These are phyloP conservation scores for Geotrichum fermentans DNA, from an alignment of 1,139 yeast species.

Conservation along the genomic window DNA sequence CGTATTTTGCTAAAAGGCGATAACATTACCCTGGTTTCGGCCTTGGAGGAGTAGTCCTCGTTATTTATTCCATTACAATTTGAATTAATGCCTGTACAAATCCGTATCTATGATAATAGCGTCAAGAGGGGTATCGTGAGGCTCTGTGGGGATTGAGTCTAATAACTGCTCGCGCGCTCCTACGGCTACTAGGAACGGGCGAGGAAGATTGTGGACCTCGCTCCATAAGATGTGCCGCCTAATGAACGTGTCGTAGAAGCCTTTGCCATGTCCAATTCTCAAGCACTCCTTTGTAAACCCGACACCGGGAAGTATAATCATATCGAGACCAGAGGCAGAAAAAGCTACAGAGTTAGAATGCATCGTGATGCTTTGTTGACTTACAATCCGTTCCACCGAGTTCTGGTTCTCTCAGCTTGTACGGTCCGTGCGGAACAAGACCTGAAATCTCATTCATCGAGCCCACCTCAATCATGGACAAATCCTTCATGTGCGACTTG, in stretches of 20 bases:
- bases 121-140: slow-evolving; percentile 67
- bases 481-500: slow-evolving; percentile 44
- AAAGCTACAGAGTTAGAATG: slow-evolving; percentile 29
- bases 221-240: slow-evolving; percentile 44
- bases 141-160: slow-evolving; percentile 55
- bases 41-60: slow-evolving; percentile 39
- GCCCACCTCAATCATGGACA: slow-evolving; percentile 54
- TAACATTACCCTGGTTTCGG: slow-evolving; percentile 76
- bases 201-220: slow-evolving; percentile 18
- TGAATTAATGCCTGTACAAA: neutral
- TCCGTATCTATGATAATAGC: slow-evolving; percentile 45
- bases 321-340: slow-evolving; percentile 49
- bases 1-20: slow-evolving; percentile 85
- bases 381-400: slow-evolving; percentile 25
- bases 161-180: slow-evolving; percentile 70
- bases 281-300: slow-evolving; percentile 57
- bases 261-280: slow-evolving; percentile 90
- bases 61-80: neutral
- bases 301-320: slow-evolving; percentile 79
- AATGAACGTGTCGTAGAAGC: slow-evolving; percentile 80
- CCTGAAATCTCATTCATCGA: slow-evolving; percentile 42
- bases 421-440: slow-evolving; percentile 65
- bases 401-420: slow-evolving; percentile 63
- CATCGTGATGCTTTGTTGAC: slow-evolving; percentile 29
- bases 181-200: slow-evolving; percentile 50